These are phyloP conservation scores for Batrachochytrium dendrobatidis DNA, from an alignment of 371 early-diverging fungal genomes.

Conservation along the genomic window DNA sequence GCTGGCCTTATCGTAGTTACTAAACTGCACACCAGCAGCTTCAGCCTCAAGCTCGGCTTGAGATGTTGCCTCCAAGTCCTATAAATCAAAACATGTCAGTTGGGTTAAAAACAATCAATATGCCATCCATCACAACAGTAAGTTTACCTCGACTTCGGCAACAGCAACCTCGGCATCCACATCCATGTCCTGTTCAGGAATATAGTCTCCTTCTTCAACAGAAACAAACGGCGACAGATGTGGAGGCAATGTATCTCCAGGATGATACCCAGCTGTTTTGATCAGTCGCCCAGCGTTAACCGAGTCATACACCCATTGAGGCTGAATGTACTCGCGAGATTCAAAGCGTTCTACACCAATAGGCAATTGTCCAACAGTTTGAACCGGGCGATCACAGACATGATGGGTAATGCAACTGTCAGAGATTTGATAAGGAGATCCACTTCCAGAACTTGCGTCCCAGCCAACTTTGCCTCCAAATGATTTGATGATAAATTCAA, in stretches of 20 bases:
- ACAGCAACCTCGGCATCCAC: constrained; percentile 36
- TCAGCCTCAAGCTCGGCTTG: constrained; percentile 67
- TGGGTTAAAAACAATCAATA: not conserved
- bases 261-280: constrained; percentile 59
- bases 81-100: constrained; percentile 5
- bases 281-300: constrained; percentile 79
- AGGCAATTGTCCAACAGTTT: constrained; percentile 28
- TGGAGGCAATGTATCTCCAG: constrained; percentile 81
- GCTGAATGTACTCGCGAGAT: constrained; percentile 83
- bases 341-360: constrained; percentile 8
- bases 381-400: constrained; percentile 79
- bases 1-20: constrained; percentile 52
- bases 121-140: too few relatives aligned
- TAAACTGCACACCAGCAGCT: constrained; percentile 63
- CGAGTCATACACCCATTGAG: constrained; percentile 96
- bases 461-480: constrained; percentile 89
- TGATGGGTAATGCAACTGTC: constrained; percentile 82
- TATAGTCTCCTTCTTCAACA: constrained; percentile 76
- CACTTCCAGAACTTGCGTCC: constrained; percentile 70
- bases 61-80: constrained; percentile 41
- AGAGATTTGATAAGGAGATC: constrained; percentile 69
- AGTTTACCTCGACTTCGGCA: constrained; percentile 37
- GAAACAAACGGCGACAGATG: constrained; percentile 93
- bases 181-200: constrained; percentile 48
- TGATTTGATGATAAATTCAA: constrained; percentile 83